These are phyloP conservation scores for Scedosporium boydii DNA, from an alignment of 2,329 filamentous ascomycete species.

Conservation along the genomic window DNA sequence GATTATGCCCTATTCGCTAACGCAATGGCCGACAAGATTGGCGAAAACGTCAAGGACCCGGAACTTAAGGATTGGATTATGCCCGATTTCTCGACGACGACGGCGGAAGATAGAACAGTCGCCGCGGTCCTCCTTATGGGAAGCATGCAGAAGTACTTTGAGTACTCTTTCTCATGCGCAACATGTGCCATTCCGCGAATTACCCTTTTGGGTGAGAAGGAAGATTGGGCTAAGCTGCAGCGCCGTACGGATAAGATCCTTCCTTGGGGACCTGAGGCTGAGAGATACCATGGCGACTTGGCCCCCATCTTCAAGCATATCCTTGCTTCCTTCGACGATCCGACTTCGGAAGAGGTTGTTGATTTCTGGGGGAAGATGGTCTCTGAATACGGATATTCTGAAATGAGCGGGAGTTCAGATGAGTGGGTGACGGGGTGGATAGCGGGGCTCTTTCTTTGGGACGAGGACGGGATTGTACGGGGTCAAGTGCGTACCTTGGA, in stretches of 20 bases:
- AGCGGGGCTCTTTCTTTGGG: background rate
- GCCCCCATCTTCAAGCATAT: conserved; percentile 27
- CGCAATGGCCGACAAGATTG: conserved; percentile 28
- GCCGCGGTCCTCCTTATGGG: conserved; percentile 42
- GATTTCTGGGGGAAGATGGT: conserved; percentile 26
- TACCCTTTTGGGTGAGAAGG: conserved; percentile 35
- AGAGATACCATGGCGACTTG: conserved; percentile 23
- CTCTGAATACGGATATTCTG: background rate
- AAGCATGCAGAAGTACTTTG: conserved; percentile 38
- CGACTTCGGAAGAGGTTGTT: conserved; percentile 14
- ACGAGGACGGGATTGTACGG: background rate
- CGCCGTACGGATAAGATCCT: conserved; percentile 25
- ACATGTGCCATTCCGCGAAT: conserved; percentile 41
- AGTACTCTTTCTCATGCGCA: conserved; percentile 15
- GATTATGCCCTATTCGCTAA: conserved; percentile 19
- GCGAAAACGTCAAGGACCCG: conserved; percentile 29
- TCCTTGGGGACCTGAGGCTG: conserved; percentile 25
- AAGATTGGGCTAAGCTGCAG: conserved; percentile 31
- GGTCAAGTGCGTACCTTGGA: background rate
- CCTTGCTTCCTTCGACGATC: conserved; percentile 24
- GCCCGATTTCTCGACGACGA: conserved; percentile 42
- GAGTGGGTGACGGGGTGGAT: background rate
- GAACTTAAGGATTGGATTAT: conserved; percentile 36
- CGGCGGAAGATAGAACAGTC: conserved; percentile 28
- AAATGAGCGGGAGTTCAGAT: background rate